A percentile compares a stretch with the other conserved stretches of the same genome.
phyloP scores from a whole-genome alignment of 108 stramenopile species.

The Aurantiochytrium sp. region DNA sequence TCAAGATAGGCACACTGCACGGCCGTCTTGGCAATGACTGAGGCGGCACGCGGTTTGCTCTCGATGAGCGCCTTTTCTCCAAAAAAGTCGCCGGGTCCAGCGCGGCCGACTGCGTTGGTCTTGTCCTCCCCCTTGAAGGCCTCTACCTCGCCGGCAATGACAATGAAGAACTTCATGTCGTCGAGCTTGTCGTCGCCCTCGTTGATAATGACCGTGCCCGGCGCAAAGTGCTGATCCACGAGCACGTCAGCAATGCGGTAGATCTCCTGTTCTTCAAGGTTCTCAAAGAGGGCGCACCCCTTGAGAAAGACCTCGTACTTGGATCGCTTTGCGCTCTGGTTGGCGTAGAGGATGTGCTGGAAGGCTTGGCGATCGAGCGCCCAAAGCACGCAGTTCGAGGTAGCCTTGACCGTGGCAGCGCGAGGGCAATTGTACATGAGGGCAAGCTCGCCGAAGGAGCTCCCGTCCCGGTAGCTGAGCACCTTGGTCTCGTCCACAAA shows the following conservation, averaged over 20 bases:
- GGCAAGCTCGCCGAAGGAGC: constrained; percentile 84
- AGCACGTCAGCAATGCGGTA: constrained; percentile 37
- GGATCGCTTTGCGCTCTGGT: constrained; percentile 55
- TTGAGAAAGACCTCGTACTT: constrained; percentile 62
- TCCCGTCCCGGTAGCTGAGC: constrained; percentile 60
- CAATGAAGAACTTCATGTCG: constrained; percentile 11
- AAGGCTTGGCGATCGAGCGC: constrained; percentile 75
- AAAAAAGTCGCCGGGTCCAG: not conserved
- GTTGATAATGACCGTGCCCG: not conserved
- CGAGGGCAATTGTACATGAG: constrained; percentile 84
- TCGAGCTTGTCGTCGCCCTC: not conserved
- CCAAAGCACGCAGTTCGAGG: constrained; percentile 47
- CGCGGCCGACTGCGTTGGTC: not conserved
- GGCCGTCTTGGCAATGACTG: not conserved
- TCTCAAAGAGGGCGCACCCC: constrained; percentile 66
- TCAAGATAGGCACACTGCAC: not conserved
- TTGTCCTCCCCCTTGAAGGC: not conserved
- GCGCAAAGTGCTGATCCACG: not conserved
- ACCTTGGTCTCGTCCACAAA: constrained; percentile 66
- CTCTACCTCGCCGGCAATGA: not conserved
- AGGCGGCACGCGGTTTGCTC: not conserved
- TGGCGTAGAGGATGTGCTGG: constrained; percentile 64
- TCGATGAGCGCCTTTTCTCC: constrained; percentile 29
- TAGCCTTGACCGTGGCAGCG: constrained; percentile 75
- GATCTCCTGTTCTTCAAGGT: constrained; percentile 43